These are phyloP conservation scores for Trametes cingulata DNA, from an alignment of 768 basidiomycete genomes.

Conservation along the genomic window DNA sequence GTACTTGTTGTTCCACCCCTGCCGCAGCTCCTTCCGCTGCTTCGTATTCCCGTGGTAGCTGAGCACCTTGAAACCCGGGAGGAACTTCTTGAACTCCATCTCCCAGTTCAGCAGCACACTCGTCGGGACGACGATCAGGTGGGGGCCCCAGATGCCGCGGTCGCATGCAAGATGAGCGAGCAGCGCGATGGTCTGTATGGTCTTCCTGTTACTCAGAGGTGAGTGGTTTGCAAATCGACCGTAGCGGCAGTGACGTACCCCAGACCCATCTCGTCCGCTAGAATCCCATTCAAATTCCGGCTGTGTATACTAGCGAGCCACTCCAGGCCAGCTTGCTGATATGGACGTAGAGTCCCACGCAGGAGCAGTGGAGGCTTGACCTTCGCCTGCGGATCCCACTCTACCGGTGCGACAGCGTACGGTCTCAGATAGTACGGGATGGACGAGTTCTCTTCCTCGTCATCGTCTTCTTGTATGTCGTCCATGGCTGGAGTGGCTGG, in stretches of 20 bases:
- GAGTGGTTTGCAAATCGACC: background rate
- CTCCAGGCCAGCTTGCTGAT: conserved; percentile 90
- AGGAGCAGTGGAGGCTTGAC: conserved; percentile 72
- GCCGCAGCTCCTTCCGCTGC: conserved; percentile 84
- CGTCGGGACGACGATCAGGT: conserved; percentile 90
- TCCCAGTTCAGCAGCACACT: conserved; percentile 96
- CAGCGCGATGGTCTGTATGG: conserved; percentile 94
- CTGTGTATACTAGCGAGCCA: conserved; percentile 90
- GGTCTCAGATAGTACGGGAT: conserved; percentile 55
- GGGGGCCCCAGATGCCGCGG: conserved; percentile 89
- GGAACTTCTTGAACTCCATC: conserved; percentile 96
- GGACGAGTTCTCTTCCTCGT: conserved; percentile 41
- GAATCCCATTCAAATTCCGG: conserved; percentile 79
- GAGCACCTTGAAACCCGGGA: conserved; percentile 82
- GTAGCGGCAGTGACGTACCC: conserved; percentile 55
- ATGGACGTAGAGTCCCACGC: conserved; percentile 86
- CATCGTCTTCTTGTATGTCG: conserved; percentile 38
- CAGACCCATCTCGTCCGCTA: conserved; percentile 94
- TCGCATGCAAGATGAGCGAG: conserved; percentile 92
- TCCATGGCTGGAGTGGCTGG: conserved; percentile 22
- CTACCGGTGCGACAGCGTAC: conserved; percentile 70
- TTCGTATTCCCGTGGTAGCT: conserved; percentile 91
- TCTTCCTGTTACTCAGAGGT: conserved; percentile 59
- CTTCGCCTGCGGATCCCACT: conserved; percentile 61
- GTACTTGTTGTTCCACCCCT: conserved; percentile 88